These are phyloP conservation scores for Funneliformis geosporum DNA, from an alignment of 192 early-diverging fungal species.

Conservation along the genomic window DNA sequence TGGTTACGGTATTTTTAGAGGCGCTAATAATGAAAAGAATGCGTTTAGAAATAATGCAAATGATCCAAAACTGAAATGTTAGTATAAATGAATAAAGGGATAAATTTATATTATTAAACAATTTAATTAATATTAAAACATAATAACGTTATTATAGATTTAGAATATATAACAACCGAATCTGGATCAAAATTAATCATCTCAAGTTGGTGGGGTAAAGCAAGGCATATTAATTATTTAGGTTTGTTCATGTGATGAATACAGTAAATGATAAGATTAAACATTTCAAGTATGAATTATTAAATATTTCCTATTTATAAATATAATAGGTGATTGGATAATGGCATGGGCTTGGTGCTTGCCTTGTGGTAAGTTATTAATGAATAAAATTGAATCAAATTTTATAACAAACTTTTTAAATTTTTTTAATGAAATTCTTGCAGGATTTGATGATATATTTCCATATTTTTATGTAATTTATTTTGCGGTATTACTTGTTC, in stretches of 20 bases:
- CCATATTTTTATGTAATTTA: slow-evolving; percentile 95
- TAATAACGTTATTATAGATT: slow-evolving; percentile 42
- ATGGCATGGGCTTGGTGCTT: slow-evolving; percentile 90
- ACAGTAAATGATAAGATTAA: neutral
- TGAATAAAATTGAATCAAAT: neutral
- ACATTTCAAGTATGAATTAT: neutral
- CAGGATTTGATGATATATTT: slow-evolving; percentile 71
- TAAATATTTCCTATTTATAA: neutral
- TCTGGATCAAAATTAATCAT: slow-evolving; percentile 78
- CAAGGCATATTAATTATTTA: slow-evolving; percentile 93
- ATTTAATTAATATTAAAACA: neutral
- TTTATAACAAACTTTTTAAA: neutral
- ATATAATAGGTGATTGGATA: slow-evolving; percentile 83
- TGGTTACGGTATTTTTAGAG: slow-evolving; percentile 86
- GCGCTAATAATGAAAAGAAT: slow-evolving; percentile 90
- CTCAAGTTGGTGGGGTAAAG: slow-evolving; percentile 93
- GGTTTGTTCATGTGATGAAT: slow-evolving; percentile 25
- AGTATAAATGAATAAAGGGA: neutral
- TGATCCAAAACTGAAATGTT: slow-evolving; percentile 56
- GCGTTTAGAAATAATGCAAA: slow-evolving; percentile 73
- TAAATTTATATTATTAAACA: neutral
- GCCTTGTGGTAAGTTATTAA: slow-evolving; percentile 57
- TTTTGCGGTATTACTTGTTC: slow-evolving; percentile 87
- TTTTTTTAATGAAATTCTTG: neutral
- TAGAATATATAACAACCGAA: slow-evolving; percentile 85